These are phyloP conservation scores for Boletus chippewaensis DNA, from an alignment of 1,284 basidiomycete genomes.

Conservation along the genomic window DNA sequence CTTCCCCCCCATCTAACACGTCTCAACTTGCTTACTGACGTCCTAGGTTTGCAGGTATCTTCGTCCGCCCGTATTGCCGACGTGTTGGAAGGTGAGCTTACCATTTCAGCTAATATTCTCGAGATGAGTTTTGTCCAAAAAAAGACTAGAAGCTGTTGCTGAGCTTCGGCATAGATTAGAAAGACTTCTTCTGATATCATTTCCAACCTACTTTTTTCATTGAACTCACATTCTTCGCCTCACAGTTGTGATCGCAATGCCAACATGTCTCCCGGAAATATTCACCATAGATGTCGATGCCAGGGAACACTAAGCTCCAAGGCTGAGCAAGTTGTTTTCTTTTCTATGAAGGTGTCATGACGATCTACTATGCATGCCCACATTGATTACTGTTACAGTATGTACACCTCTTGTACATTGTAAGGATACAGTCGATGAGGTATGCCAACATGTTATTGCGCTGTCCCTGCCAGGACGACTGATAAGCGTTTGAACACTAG, in stretches of 20 bases:
- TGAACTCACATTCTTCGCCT: neutral
- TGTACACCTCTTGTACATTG: slow-evolving; percentile 1
- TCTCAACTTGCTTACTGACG: slow-evolving; percentile 1
- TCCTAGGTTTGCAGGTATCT: slow-evolving; percentile 1
- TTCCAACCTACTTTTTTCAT: neutral
- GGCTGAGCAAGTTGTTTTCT: neutral
- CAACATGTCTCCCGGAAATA: neutral
- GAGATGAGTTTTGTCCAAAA: slow-evolving; percentile 32
- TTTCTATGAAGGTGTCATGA: neutral
- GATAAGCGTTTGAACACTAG: neutral
- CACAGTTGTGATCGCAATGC: neutral
- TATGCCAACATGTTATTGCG: neutral
- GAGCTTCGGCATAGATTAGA: slow-evolving; percentile 61
- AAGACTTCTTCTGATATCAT: slow-evolving; percentile 16
- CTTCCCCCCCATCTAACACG: neutral
- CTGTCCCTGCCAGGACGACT: neutral
- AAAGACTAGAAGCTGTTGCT: slow-evolving; percentile 82
- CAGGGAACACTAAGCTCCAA: neutral
- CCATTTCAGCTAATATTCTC: neutral
- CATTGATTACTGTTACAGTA: neutral
- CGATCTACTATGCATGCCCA: neutral
- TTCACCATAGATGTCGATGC: neutral
- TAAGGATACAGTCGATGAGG: slow-evolving; percentile 6
- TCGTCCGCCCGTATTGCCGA: neutral
- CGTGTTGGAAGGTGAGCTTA: slow-evolving; percentile 7